Base-by-base conservation (phyloP, 768 basidiomycete genomes). In the Boletellus ananiceps region DNA sequence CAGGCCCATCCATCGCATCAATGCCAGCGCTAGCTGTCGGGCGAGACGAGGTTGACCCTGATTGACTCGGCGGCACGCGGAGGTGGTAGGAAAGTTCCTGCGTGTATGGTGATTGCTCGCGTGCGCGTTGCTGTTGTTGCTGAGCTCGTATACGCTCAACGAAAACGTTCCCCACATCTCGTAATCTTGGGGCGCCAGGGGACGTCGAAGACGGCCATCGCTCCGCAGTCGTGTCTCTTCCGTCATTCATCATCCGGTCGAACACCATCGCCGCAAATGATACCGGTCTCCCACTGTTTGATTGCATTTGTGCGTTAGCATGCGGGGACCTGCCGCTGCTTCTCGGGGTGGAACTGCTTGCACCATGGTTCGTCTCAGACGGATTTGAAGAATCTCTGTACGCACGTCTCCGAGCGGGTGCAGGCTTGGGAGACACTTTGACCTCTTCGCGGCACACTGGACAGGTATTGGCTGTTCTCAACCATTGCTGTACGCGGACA, bases 371-470 rank as follows among this genome's bases (percentile, higher is more conserved):
- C 43, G 54, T 18, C 29, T 45, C 60, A 7, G 57, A n/a, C n/a
- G 40, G 21, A 18, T 40, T 35, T 8, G 40, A 29, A 1, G 35
- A 3, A 1, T 53, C 53, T 27, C 57, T 57, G 8, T 36, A 19
- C 3, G 46, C 54, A 23, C 65, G 52, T 36, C 57, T 57, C 11
- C 64, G 58, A 0, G 54, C 51, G 2, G 63, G 55, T 4, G 52
- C 52, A 13, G 62, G 59, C 31, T 62, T 62, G 27, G 60, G 57
- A 2, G 58, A 56, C 12, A 56, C 13, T 40, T 59, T 62, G 52
- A 88, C 83, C 23, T 75, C 69, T 56, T 81, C 79, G 36, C 88
- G 83, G 64, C 88, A 92, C 2, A 91, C 85, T 13, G 88, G 89
- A 55, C 89, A 92, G 0, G 87, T 89, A 44, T 74, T 81, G 5